Base-by-base conservation (phyloP, 768 basidiomycete genomes). In the Mycena pura region DNA sequence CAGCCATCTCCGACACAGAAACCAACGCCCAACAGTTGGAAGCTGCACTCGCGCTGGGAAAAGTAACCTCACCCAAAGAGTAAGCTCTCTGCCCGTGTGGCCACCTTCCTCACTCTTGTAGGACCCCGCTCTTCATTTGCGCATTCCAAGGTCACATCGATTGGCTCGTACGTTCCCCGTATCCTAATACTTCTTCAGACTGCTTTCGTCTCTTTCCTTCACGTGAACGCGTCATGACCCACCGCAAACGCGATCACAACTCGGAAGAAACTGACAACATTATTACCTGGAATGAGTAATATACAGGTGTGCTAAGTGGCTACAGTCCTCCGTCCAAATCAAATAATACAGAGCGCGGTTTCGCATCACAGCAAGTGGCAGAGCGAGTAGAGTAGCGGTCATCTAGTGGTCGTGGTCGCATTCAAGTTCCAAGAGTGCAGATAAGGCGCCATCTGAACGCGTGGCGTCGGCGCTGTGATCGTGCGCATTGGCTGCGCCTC, bases 111-210 rank as follows among this genome's bases (percentile, higher is more conserved):
- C 27, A 60, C 46, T 19, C 11, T 21, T 38, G 47, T 58, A 93
- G 92, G 63, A 92, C 91, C 2, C 86, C 90, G 0, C 89, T 93
- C n/a, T 91, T 85, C 70, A 92, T 93, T 56, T 93, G 92, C 66
- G 87, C 81, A 4, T 76, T 89, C 32, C 74, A 82, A 66, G 82
- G 89, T 88, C 24, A 6, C 3, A 32, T 13, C 7, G 31, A 28
- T 5, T 34, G 34, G 7, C 25, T n/a, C 57, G 60, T 68, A 39
- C 36, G 41, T 17, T 4, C 14, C 10, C 2, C n/a, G n/a, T n/a
- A n/a, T n/a, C 24, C 14, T 15, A 24, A 44, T 22, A 21, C 19
- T n/a, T 15, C 8, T 17, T 17, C 69, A 86, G 87, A 83, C 50
- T 94, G 92, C 71, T 82, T 83, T 70, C 86, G 90, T 25, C 77